Evolutionary conservation across 768 basidiomycete genomes (phyloP), one percentile per base, ranked within the genome.

Genomic region (Pulveroboletus sp.): DNA sequence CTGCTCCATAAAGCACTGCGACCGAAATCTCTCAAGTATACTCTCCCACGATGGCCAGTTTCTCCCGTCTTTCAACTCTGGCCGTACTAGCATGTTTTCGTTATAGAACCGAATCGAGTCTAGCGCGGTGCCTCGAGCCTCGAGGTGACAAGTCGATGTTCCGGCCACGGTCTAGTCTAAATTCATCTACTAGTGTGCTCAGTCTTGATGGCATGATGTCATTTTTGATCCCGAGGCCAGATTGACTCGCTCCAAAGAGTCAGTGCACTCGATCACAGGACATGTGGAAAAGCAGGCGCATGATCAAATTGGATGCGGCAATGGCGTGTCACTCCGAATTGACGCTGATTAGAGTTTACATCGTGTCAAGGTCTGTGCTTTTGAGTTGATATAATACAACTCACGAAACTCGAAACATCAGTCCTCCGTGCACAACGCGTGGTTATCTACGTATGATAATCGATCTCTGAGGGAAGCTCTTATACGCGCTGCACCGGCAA

Each of bases 361-460:
- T 2, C 35, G 52, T 2, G 57, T 74, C 13, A n/a, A n/a, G 69
- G 66, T 21, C 34, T 77, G 14, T 6, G 52, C 4, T 29, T 27
- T 29, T 29, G 27, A 29, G 8, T 9, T 29, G 27, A 29, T 29
- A 11, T 29, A 29, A n/a, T n/a, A n/a, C n/a, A n/a, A n/a, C n/a
- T n/a, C n/a, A n/a, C n/a, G n/a, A n/a, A n/a, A n/a, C n/a, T 29
- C 27, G 27, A 29, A 4, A 29, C 12, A 11, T 29, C 12, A 2
- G 27, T 29, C 27, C 12, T 29, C 76, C 55, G 68, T 73, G 14
- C 70, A 73, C 56, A 71, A 71, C 10, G 51, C 62, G 21, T 64
- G 50, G 52, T 25, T 52, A 9, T 54, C 42, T 10, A 32, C 46
- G 9, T n/a, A 29, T 29, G 27, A 29, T 9, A 11, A 9, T 2